phyloP scores from a whole-genome alignment of 139 green algal genomes.

The Tetratostichococcus sp. region DNA sequence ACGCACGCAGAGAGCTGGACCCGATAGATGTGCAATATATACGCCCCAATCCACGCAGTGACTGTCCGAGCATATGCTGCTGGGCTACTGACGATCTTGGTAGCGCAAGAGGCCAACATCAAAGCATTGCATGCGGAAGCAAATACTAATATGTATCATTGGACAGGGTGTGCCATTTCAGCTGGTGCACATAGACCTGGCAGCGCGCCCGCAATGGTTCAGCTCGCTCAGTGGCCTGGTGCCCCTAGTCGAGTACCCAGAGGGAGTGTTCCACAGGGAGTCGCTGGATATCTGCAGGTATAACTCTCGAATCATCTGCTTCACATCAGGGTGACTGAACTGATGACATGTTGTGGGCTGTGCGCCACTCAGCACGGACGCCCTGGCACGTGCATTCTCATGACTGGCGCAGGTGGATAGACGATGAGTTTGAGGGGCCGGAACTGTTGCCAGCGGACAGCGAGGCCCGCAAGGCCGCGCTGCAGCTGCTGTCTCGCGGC shows the following conservation, averaged over 20 bases:
- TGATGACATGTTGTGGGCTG: background rate
- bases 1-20: background rate
- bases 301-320: background rate
- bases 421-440: slow-evolving; percentile 7
- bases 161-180: slow-evolving; percentile 34
- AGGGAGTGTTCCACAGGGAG: slow-evolving; percentile 18
- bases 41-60: no score
- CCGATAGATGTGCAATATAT: background rate
- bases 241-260: slow-evolving; percentile 35
- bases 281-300: slow-evolving; percentile 46
- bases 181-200: slow-evolving; percentile 60
- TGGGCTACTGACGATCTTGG: no score
- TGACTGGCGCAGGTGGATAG: slow-evolving; percentile 13
- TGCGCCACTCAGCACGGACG: background rate
- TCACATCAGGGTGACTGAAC: background rate
- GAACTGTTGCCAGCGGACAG: slow-evolving; percentile 19
- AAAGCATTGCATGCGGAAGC: no score
- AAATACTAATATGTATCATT: background rate
- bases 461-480: slow-evolving; percentile 3
- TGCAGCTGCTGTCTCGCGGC: slow-evolving; percentile 14
- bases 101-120: no score
- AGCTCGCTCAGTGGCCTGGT: slow-evolving; percentile 46
- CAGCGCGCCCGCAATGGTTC: slow-evolving; percentile 54
- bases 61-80: no score
- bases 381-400: background rate